A percentile compares a stretch with the other conserved stretches of the same genome.
Conservation (phyloP, 257 asterid species). For the Nicotiana knightiana region DNA sequence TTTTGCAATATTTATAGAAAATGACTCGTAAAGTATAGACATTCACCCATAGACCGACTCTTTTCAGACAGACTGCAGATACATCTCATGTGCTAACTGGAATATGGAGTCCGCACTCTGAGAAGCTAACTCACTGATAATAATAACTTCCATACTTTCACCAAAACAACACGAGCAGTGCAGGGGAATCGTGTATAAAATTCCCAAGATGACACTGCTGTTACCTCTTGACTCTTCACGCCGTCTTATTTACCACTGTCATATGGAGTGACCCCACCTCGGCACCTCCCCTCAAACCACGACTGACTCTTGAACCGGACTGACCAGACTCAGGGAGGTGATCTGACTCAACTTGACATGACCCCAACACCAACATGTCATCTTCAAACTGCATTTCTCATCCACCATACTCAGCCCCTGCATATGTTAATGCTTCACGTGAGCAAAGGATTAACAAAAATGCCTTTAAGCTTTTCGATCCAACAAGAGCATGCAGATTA, state of each 20-base stretch:
- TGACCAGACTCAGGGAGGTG: slow-evolving; percentile 45
- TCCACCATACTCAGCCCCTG: slow-evolving; percentile 20
- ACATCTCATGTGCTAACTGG: slow-evolving; percentile 14
- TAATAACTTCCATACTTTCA: background rate
- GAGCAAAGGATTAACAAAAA: background rate
- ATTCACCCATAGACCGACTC: slow-evolving; percentile 18
- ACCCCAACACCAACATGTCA: slow-evolving; percentile 25
- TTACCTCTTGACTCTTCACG: slow-evolving; percentile 3
- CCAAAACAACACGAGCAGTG: slow-evolving; percentile 11
- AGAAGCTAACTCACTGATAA: slow-evolving; percentile 3
- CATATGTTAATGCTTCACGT: background rate
- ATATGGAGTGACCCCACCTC: slow-evolving; percentile 28
- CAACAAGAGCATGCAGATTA: background rate
- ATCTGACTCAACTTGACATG: slow-evolving; percentile 35
- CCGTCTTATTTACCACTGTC: slow-evolving; percentile 24
- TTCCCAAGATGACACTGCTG: slow-evolving; percentile 1
- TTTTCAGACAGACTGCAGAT: slow-evolving; percentile 13
- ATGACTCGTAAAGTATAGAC: slow-evolving; percentile 10
- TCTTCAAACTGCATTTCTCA: slow-evolving; percentile 27
- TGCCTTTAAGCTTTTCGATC: background rate
- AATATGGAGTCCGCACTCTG: background rate
- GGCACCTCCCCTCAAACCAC: slow-evolving; percentile 30
- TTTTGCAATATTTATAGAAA: background rate
- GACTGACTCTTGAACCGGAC: slow-evolving; percentile 34
- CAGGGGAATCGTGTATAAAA: background rate